phyloP scores from a whole-genome alignment of 2,329 filamentous ascomycete species.

The Diaporthe caulivora region DNA sequence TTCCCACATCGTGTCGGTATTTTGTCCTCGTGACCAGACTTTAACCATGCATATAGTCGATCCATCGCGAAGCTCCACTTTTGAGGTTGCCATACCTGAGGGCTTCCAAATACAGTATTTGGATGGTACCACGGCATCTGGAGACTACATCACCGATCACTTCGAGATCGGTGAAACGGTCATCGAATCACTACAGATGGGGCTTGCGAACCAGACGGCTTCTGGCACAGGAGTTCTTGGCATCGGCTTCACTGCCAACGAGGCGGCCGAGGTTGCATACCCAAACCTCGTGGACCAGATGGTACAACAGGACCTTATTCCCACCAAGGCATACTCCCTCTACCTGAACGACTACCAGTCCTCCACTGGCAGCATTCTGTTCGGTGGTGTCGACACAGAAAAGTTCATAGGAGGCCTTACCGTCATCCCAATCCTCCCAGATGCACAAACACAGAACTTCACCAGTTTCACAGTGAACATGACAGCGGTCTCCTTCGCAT shows the following conservation, averaged over 20 bases:
- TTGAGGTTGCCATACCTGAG: conserved; percentile 53
- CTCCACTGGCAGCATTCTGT: conserved; percentile 73
- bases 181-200: conserved; percentile 66
- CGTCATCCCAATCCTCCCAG: conserved; percentile 66
- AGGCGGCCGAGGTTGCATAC: conserved; percentile 58
- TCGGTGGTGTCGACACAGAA: conserved; percentile 76
- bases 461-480: conserved; percentile 56
- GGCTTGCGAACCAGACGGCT: conserved; percentile 62
- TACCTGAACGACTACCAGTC: conserved; percentile 70
- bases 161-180: conserved; percentile 64
- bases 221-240: conserved; percentile 70
- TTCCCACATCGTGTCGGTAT: background rate
- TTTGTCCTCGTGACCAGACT: background rate
- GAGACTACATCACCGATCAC: conserved; percentile 70
- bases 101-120: conserved; percentile 74
- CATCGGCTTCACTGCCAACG: conserved; percentile 67
- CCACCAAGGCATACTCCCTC: conserved; percentile 75
- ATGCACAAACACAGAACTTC: conserved; percentile 55
- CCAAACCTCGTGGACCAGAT: conserved; percentile 75
- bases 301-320: conserved; percentile 71
- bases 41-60: conserved; percentile 47
- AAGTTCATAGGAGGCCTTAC: conserved; percentile 72
- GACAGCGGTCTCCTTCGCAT: conserved; percentile 53
- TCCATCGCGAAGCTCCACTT: conserved; percentile 61
- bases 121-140: conserved; percentile 65